Base-by-base conservation (phyloP, 2,329 filamentous ascomycete species). In the Verticillium isaacii region DNA sequence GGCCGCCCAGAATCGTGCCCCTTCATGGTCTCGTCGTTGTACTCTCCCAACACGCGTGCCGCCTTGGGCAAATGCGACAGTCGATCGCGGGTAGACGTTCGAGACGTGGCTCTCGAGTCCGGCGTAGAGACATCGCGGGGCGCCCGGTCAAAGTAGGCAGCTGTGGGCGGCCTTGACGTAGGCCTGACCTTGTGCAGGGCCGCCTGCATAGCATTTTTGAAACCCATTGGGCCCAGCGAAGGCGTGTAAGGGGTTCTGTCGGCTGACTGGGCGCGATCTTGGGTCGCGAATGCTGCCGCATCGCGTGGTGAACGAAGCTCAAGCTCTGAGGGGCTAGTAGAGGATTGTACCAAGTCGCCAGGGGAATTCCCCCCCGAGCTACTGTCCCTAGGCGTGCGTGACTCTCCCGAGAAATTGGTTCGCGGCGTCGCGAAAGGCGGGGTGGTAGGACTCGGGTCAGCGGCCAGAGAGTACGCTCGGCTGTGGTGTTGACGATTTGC, bases 121-220 rank as follows among this genome's bases (percentile, higher is more conserved):
- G 64, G 63, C 11, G 54, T 59, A 36, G 58, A 32, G 3, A 54
- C 61, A 3, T 52, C 45, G 5, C 64, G 60, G 23, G 57, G 41
- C 5, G 36, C 32, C 11, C 59, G 60, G 9, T 60, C 45, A 25
- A 66, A 65, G 32, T 65, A 63, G 29, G 37, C 61, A 2, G 63
- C 61, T 8, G 61, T 50, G 0, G 66, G 61, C 12, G 65, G 54
- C 23, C 62, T 66, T 41, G 68, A 67, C 7, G 61, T 32, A 3
- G 64, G 64, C 25, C 54, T 32, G 2, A 66, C 58, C 23, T 68
- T 70, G 32, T 68, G 63, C 17, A 77, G 68, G 34, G 72, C 72
- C 29, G 73, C 69, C 59, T 68, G 75, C 32, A 74, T 73, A 14
- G 74, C 73, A 59, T 74, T 75, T 60, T 68, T 73, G 59, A 77